phyloP scores from a whole-genome alignment of 2,329 filamentous ascomycete species.

The Diaporthe amygdali region DNA sequence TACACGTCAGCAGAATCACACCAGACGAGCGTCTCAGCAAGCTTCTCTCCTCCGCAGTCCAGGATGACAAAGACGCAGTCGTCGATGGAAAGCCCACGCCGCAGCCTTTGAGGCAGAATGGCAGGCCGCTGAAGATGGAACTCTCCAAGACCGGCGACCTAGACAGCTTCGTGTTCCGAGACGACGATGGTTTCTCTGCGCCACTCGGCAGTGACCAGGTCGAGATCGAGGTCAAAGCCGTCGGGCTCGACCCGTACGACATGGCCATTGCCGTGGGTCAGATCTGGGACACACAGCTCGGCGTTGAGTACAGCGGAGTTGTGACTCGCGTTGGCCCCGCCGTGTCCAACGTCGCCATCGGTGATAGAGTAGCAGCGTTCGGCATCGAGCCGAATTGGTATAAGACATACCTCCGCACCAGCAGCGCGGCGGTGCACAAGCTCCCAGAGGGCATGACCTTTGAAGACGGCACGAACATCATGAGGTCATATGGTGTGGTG shows the following conservation, averaged over 20 bases:
- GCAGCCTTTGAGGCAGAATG: not conserved
- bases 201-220: slow-evolving; percentile 31
- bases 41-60: not conserved
- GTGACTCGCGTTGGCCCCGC: slow-evolving; percentile 19
- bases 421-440: not conserved
- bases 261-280: not conserved
- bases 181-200: not conserved
- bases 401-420: not conserved
- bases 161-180: slow-evolving; percentile 7
- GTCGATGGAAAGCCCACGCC: not conserved
- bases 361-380: slow-evolving; percentile 14
- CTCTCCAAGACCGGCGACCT: not conserved
- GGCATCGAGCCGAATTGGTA: not conserved
- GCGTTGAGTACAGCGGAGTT: slow-evolving; percentile 8
- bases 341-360: slow-evolving; percentile 4
- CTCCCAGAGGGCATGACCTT: slow-evolving; percentile 13
- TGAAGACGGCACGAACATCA: slow-evolving; percentile 12
- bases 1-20: slow-evolving; percentile 34
- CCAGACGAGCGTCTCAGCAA: slow-evolving; percentile 27
- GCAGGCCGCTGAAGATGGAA: slow-evolving; percentile 2
- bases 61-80: not conserved
- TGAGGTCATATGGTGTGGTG: not conserved
- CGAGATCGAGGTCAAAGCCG: slow-evolving; percentile 38
- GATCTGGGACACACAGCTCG: slow-evolving; percentile 4
- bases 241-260: slow-evolving; percentile 36